Percentiles rank a stretch among this genome's conserved stretches.
Conservation (phyloP, 2,329 filamentous ascomycete genomes). For the Annulohypoxylon truncatum region DNA sequence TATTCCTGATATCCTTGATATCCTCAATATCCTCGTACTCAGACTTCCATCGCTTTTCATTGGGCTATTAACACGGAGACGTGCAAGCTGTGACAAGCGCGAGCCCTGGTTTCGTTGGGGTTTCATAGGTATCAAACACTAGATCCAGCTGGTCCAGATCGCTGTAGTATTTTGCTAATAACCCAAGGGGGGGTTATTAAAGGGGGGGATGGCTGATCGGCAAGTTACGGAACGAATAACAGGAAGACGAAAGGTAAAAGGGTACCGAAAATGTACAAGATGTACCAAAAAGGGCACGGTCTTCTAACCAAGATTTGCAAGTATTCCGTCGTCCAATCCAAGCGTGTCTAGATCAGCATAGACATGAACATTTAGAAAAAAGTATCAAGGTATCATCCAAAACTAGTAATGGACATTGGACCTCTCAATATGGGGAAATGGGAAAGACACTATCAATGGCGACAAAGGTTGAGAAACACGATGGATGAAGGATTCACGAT, state of each 20-base stretch:
- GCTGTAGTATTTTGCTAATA: constrained; percentile 34
- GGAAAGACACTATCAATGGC: constrained; percentile 18
- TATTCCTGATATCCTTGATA: constrained; percentile 1
- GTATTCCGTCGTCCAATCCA: constrained; percentile 19
- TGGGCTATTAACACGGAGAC: constrained; percentile 39
- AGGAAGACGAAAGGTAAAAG: constrained; percentile 20
- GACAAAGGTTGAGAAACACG: constrained; percentile 28
- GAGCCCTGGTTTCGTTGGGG: constrained; percentile 46
- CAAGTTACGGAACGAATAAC: constrained; percentile 42
- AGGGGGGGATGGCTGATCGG: constrained; percentile 29
- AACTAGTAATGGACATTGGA: constrained; percentile 37
- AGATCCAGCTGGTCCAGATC: constrained; percentile 37
- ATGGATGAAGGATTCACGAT: constrained; percentile 35
- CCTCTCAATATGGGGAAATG: constrained; percentile 26
- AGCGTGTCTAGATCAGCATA: constrained; percentile 16
- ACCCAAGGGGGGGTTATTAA: constrained; percentile 20
- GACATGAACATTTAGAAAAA: constrained; percentile 6
- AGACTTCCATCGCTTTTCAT: constrained; percentile 41
- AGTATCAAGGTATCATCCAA: constrained; percentile 22
- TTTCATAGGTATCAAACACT: constrained; percentile 47
- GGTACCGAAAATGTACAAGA: neutral
- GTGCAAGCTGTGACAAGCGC: constrained; percentile 41
- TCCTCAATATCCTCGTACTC: constrained; percentile 21
- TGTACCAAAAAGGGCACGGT: constrained; percentile 23
- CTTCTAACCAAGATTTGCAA: constrained; percentile 28